These are phyloP conservation scores for Epithemia pelagica DNA, from an alignment of 108 stramenopile species.

Conservation along the genomic window DNA sequence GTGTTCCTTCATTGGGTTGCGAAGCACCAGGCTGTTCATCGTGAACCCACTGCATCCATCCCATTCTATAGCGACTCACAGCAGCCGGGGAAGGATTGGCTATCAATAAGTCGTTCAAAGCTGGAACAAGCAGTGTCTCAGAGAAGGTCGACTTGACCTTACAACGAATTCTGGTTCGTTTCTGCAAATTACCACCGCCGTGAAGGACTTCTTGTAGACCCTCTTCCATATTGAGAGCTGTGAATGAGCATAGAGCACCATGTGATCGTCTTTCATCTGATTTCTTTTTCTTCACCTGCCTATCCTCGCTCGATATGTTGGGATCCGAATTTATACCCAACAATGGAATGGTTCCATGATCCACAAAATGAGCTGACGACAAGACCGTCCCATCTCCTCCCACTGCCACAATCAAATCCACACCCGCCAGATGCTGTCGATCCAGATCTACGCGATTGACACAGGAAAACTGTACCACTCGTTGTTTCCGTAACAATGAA, in stretches of 20 bases:
- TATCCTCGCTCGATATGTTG: slow-evolving; percentile 33
- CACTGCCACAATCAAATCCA: slow-evolving; percentile 90
- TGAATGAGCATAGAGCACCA: slow-evolving; percentile 85
- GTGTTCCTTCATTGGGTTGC: slow-evolving; percentile 10
- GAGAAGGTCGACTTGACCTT: slow-evolving; percentile 88
- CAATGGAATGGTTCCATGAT: slow-evolving; percentile 82
- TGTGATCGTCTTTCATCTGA: slow-evolving; percentile 89
- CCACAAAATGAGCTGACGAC: slow-evolving; percentile 79
- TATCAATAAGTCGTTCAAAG: slow-evolving; percentile 91
- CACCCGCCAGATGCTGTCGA: slow-evolving; percentile 87
- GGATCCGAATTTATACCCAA: slow-evolving; percentile 83
- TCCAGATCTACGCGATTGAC: slow-evolving; percentile 93
- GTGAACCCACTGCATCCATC: slow-evolving; percentile 30
- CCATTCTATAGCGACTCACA: slow-evolving; percentile 87
- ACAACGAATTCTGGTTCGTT: slow-evolving; percentile 79
- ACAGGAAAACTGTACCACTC: slow-evolving; percentile 72
- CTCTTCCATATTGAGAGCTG: slow-evolving; percentile 70
- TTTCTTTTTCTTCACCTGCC: slow-evolving; percentile 57
- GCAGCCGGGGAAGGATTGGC: slow-evolving; percentile 93
- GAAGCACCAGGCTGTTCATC: slow-evolving; percentile 4
- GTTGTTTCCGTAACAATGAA: slow-evolving; percentile 39
- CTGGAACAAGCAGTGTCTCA: slow-evolving; percentile 90
- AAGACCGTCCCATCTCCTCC: slow-evolving; percentile 96
- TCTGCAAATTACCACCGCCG: slow-evolving; percentile 42
- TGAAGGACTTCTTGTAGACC: slow-evolving; percentile 64